Evolutionary conservation across 495 filamentous ascomycete species (phyloP), one percentile per base, ranked within the genome.

Genomic region (Clavariopsis aquatica): DNA sequence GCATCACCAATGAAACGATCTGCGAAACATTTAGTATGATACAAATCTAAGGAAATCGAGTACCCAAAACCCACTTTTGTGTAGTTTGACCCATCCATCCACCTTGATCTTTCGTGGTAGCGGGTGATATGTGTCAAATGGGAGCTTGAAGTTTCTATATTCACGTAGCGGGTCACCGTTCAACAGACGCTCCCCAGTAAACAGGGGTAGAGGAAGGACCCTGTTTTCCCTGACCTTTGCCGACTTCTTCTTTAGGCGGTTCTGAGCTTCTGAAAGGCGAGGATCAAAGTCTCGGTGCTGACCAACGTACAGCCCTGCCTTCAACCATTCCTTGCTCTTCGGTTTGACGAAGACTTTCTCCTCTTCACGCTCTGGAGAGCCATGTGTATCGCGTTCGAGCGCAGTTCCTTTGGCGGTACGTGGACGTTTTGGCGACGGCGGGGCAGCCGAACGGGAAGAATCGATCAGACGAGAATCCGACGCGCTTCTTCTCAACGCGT

Each of bases 1-100:
- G 94, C 90, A 69, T 97, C 91, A 26, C 94, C 94, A 59, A 96
- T 85, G 69, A 98, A 96, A 24, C 92, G 89, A 77, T 96, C 92
- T 96, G 68, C 23, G 1, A 20, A 3, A 58, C 12, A 12, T 49
- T 63, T 62, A 60, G 53, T 26, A 62, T 23, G 15, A 1, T 43
- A 17, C 12, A 2, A 17, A 2, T 43, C 38, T 43, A 17, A 15
- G 13, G 13, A 7, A 7, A 43, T 43, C 4, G n/a, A 43, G 2
- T 7, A 17, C 38, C 9, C 12, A 17, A 1, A 27, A 79, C 84
- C 73, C 81, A 96, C 92, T 98, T 71, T 89, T 93, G 58, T 91
- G 91, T 38, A 90, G 87, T 73, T 90, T 94, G 51, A 85, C 85
- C 89, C 92, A 98, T 61, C 93, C 89, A 65, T 93, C 84, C 0